phyloP scores from a whole-genome alignment of 768 basidiomycete genomes.

The Podaxis rugospora region DNA sequence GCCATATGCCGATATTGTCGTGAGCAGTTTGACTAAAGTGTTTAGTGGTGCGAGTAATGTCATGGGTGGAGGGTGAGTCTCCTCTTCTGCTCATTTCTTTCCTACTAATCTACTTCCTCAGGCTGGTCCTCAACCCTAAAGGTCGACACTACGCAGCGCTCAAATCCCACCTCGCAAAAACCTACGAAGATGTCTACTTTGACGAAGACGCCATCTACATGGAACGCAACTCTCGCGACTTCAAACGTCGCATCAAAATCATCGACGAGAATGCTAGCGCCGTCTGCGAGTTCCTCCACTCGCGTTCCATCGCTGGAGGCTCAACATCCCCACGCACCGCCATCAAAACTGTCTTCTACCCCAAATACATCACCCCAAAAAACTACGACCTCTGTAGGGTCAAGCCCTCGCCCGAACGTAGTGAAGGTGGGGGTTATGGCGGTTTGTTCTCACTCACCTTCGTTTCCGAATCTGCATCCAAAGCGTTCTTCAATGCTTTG shows the following conservation, averaged over 20 bases:
- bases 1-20: slow-evolving; percentile 83
- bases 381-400: slow-evolving; percentile 72
- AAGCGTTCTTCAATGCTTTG: slow-evolving; percentile 82
- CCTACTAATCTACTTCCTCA: slow-evolving; percentile 23
- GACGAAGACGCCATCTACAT: slow-evolving; percentile 92
- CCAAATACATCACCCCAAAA: slow-evolving; percentile 69
- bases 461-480: slow-evolving; percentile 58
- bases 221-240: slow-evolving; percentile 98
- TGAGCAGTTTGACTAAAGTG: slow-evolving; percentile 88
- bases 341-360: slow-evolving; percentile 86
- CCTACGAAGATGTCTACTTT: slow-evolving; percentile 85
- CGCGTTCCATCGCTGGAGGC: slow-evolving; percentile 45
- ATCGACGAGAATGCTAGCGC: slow-evolving; percentile 84
- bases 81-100: neutral
- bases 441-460: slow-evolving; percentile 89
- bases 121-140: slow-evolving; percentile 83
- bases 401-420: slow-evolving; percentile 30
- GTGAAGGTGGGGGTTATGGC: slow-evolving; percentile 58
- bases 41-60: slow-evolving; percentile 95
- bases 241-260: slow-evolving; percentile 62
- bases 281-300: slow-evolving; percentile 73
- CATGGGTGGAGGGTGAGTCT: slow-evolving; percentile 90
- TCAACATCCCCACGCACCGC: slow-evolving; percentile 29
- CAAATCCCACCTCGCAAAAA: slow-evolving; percentile 49
- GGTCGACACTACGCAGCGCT: slow-evolving; percentile 64